These are phyloP conservation scores for Plectosphaerella plurivora DNA, from an alignment of 2,329 filamentous ascomycete genomes.

Conservation along the genomic window DNA sequence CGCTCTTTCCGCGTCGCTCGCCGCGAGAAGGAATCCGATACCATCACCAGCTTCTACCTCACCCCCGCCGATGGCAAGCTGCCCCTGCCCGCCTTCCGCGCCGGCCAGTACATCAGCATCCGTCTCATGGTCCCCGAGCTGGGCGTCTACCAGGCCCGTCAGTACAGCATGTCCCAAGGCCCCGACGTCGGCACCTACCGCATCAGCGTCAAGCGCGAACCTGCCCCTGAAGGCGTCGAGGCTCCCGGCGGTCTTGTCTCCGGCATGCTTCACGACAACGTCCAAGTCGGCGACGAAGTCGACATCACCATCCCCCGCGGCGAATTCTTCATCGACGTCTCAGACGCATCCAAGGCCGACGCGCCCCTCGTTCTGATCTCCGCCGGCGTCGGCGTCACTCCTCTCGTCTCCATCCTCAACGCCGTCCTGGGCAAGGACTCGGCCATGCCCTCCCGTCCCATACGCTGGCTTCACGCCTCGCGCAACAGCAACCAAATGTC, in stretches of 20 bases:
- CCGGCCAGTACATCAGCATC: conserved; percentile 71
- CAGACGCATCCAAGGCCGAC: conserved; percentile 29
- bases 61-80: conserved; percentile 52
- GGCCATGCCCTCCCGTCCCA: conserved; percentile 29
- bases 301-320: conserved; percentile 52
- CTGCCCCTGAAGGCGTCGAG: conserved; percentile 19
- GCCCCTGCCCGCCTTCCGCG: conserved; percentile 55
- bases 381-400: conserved; percentile 65
- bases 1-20: conserved; percentile 50
- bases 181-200: conserved; percentile 55
- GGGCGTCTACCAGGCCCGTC: conserved; percentile 59
- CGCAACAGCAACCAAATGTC: conserved; percentile 45
- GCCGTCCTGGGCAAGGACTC: conserved; percentile 30
- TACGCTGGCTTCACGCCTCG: conserved; percentile 62
- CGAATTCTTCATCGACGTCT: conserved; percentile 57
- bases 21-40: conserved; percentile 57
- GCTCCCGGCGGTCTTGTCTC: conserved; percentile 42
- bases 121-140: conserved; percentile 57
- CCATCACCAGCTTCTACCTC: conserved; percentile 67
- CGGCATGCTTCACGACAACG: conserved; percentile 45
- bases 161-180: conserved; percentile 69
- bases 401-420: conserved; percentile 62
- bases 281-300: conserved; percentile 45
- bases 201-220: conserved; percentile 68
- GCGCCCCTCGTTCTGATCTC: conserved; percentile 62